Evolutionary conservation across 768 basidiomycete species (phyloP).

Genomic region (Sistotremastrum suecicum): DNA sequence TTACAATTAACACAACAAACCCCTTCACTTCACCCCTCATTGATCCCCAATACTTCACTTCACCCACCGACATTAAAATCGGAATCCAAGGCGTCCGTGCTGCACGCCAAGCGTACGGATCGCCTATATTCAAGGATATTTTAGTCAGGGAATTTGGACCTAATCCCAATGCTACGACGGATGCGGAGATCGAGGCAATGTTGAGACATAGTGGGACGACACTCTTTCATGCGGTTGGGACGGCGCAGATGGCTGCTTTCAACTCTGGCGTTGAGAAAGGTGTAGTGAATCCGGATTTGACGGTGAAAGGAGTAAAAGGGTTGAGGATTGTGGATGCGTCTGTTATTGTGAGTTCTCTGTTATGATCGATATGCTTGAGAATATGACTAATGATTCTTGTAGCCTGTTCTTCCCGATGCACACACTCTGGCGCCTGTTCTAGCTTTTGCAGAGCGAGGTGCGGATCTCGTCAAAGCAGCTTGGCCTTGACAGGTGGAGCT

Average conservation of each 20-base stretch:
- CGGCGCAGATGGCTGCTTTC: slow-evolving; percentile 18
- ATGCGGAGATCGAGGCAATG: slow-evolving; percentile 15
- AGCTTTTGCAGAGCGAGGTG: slow-evolving; percentile 1
- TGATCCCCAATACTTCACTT: slow-evolving; percentile 24
- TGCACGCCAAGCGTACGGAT: slow-evolving; percentile 4
- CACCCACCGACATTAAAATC: slow-evolving; percentile 7
- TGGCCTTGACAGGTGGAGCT: neutral
- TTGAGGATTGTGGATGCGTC: slow-evolving; percentile 23
- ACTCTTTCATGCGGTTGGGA: slow-evolving; percentile 20
- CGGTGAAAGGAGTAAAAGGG: slow-evolving; percentile 16
- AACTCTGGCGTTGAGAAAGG: slow-evolving; percentile 15
- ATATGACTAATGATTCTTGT: slow-evolving; percentile 1
- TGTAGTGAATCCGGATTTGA: slow-evolving; percentile 23
- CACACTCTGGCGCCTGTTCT: neutral
- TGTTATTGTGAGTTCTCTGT: slow-evolving; percentile 10
- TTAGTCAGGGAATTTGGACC: neutral
- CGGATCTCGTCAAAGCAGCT: neutral
- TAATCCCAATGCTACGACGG: slow-evolving; percentile 14
- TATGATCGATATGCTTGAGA: neutral
- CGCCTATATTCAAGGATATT: neutral
- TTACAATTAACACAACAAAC: slow-evolving; percentile 19
- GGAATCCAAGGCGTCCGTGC: slow-evolving; percentile 2
- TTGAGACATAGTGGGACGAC: slow-evolving; percentile 12
- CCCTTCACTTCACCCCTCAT: slow-evolving; percentile 27
- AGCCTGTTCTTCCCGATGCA: neutral